Evolutionary conservation across 805 yeast genomes (phyloP).

Genomic region (Wickerhamomyces mucosus): DNA sequence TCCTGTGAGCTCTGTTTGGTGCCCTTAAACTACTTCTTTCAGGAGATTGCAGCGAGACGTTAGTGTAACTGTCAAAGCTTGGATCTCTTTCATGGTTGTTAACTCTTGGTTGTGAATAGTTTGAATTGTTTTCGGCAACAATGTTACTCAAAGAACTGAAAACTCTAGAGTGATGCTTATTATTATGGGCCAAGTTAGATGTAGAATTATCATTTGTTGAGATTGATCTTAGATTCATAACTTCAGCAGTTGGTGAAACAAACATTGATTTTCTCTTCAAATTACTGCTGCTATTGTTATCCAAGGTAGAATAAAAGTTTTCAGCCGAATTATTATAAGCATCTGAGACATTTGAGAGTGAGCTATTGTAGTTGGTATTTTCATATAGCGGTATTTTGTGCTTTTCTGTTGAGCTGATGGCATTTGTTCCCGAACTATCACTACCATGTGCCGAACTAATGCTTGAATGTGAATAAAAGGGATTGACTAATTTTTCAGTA

Average conservation of each 20-base stretch:
- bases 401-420: slow-evolving; percentile 2
- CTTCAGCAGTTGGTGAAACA: slow-evolving; percentile 75
- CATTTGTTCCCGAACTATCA: not conserved
- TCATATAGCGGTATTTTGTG: slow-evolving; percentile 15
- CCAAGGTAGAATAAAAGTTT: slow-evolving; percentile 1
- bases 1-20: slow-evolving; percentile 11
- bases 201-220: slow-evolving; percentile 28
- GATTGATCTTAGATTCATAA: slow-evolving; percentile 35
- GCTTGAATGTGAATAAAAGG: slow-evolving; percentile 6
- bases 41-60: slow-evolving; percentile 10
- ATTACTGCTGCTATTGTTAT: slow-evolving; percentile 1
- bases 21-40: slow-evolving; percentile 12
- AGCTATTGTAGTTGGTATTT: slow-evolving; percentile 3
- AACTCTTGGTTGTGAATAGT: slow-evolving; percentile 3
- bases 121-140: slow-evolving; percentile 6
- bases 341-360: slow-evolving; percentile 11
- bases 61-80: slow-evolving; percentile 11
- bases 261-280: slow-evolving; percentile 37
- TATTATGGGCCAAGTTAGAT: not conserved
- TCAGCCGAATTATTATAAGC: slow-evolving; percentile 5
- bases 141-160: slow-evolving; percentile 25
- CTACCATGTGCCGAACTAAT: slow-evolving; percentile 2
- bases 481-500: slow-evolving; percentile 11
- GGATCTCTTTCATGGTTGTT: slow-evolving; percentile 7
- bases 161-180: slow-evolving; percentile 2